These are phyloP conservation scores for Arthroderma sp. DNA, from an alignment of 2,329 filamentous ascomycete species.

Conservation along the genomic window DNA sequence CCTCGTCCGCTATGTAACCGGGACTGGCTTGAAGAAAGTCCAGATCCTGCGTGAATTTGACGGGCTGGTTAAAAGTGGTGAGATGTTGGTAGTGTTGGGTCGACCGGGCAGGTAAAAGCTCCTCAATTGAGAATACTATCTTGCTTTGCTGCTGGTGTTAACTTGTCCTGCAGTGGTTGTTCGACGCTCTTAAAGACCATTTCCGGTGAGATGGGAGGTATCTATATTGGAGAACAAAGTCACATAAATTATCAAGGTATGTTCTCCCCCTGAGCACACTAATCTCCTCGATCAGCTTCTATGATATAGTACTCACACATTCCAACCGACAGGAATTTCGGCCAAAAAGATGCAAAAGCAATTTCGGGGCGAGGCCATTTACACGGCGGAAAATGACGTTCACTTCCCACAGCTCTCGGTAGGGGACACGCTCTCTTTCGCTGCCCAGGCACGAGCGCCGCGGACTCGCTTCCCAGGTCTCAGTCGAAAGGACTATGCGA, in stretches of 20 bases:
- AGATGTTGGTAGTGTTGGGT: slow-evolving; percentile 40
- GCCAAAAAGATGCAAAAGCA: slow-evolving; percentile 28
- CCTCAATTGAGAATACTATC: no score
- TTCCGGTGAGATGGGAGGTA: slow-evolving; percentile 68
- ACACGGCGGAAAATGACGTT: slow-evolving; percentile 75
- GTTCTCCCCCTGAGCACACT: no score
- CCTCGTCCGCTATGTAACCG: slow-evolving; percentile 3
- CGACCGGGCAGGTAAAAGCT: slow-evolving; percentile 25
- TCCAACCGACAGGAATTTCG: slow-evolving; percentile 13
- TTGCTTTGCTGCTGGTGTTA: no score
- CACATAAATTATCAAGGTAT: slow-evolving; percentile 63
- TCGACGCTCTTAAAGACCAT: slow-evolving; percentile 79
- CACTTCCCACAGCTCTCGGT: slow-evolving; percentile 78
- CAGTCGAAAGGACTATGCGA: slow-evolving; percentile 19
- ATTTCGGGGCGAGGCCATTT: slow-evolving; percentile 71
- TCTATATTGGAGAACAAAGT: slow-evolving; percentile 54
- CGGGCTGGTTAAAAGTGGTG: slow-evolving; percentile 43
- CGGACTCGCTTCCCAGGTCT: slow-evolving; percentile 51
- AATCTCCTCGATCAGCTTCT: no score
- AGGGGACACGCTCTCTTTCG: slow-evolving; percentile 73
- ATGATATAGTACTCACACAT: no score
- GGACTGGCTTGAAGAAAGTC: slow-evolving; percentile 28
- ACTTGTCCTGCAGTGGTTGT: slow-evolving; percentile 35
- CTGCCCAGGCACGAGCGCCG: slow-evolving; percentile 73
- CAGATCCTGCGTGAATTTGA: slow-evolving; percentile 53